Evolutionary conservation across 106 monocot species (phyloP), one percentile per base, ranked within the genome.

Genomic region (Narthecium ossifragum): DNA sequence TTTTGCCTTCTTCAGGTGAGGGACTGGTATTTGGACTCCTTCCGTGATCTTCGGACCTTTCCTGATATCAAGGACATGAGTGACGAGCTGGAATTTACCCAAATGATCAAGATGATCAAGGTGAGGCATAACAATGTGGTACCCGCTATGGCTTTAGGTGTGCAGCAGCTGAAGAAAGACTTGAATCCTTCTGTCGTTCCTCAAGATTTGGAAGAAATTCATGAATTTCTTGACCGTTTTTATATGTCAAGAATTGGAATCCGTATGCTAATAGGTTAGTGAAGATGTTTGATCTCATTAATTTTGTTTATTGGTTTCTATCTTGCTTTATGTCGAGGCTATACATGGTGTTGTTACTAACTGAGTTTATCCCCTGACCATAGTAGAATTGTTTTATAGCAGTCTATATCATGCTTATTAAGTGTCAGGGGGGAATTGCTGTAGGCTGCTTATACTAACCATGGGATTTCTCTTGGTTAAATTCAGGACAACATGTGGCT

Each of bases 121-220:
- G 76, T 90, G 54, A 79, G 90, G 46, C 96, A 96, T 61, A 96
- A 86, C 66, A 90, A 96, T 61, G 96, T 96, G 32, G 96, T 96
- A 20, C 83, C 86, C 1, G 75, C 83, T 18, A 86, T 96, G 96
- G 96, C 90, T 53, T 59, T 84, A 60, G 96, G 96, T 40, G 84
- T 96, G 17, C 84, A 83, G 6, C 90, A 96, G 62, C 69, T 96
- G 47, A 96, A 87, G 57, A 84, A 80, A 13, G 86, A 84, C 34
- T 47, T 81, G 69, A 17, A 75, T 21, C 75, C 76, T 9, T 74
- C 62, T 25, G 40, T 84, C 48, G 53, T 51, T 1, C 65, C 70
- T 21, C 33, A 39, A 47, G 86, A 78, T 52, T 53, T 96, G 0
- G 78, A 80, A 24, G 90, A 90, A 61, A 87, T 90, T 26, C 86